phyloP scores from a whole-genome alignment of 1,284 basidiomycete species.

The Apiotrichum sp. region DNA sequence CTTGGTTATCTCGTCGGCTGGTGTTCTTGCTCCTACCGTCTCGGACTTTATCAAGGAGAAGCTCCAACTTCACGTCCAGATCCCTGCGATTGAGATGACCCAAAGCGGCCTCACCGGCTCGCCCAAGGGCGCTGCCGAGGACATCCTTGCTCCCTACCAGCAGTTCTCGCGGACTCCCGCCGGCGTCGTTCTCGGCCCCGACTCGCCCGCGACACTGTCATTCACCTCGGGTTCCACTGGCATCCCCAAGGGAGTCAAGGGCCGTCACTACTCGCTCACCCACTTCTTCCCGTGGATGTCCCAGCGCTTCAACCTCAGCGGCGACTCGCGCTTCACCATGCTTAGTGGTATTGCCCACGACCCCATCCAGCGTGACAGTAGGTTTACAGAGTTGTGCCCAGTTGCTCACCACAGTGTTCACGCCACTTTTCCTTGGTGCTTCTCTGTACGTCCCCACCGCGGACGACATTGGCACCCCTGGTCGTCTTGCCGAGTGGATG shows the following conservation, averaged over 20 bases:
- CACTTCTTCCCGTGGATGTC: constrained; percentile 99
- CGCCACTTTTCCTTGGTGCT: constrained; percentile 95
- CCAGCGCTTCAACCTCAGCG: constrained; percentile 69
- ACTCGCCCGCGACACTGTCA: constrained; percentile 88
- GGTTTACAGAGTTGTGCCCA: background rate
- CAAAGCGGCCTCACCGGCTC: constrained; percentile 67
- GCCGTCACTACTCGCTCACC: constrained; percentile 90
- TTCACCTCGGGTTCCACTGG: constrained; percentile 98
- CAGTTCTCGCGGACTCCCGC: constrained; percentile 50
- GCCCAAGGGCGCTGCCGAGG: constrained; percentile 25
- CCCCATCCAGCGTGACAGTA: constrained; percentile 91
- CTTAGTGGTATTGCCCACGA: constrained; percentile 98
- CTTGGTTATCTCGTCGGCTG: constrained; percentile 86
- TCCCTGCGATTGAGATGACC: constrained; percentile 79
- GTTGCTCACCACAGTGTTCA: constrained; percentile 59
- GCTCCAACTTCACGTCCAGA: constrained; percentile 82
- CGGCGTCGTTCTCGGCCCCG: constrained; percentile 80
- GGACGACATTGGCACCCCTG: constrained; percentile 96
- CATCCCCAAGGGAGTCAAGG: constrained; percentile 95
- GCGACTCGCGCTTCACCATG: constrained; percentile 91
- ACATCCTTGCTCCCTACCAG: constrained; percentile 51
- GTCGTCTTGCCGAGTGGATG: constrained; percentile 98
- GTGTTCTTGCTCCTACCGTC: constrained; percentile 71
- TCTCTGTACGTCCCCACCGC: constrained; percentile 92
- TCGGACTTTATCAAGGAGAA: constrained; percentile 77